Base-by-base conservation (phyloP, 1,139 yeast genomes). In the Debaryomycetaceae sp. region DNA sequence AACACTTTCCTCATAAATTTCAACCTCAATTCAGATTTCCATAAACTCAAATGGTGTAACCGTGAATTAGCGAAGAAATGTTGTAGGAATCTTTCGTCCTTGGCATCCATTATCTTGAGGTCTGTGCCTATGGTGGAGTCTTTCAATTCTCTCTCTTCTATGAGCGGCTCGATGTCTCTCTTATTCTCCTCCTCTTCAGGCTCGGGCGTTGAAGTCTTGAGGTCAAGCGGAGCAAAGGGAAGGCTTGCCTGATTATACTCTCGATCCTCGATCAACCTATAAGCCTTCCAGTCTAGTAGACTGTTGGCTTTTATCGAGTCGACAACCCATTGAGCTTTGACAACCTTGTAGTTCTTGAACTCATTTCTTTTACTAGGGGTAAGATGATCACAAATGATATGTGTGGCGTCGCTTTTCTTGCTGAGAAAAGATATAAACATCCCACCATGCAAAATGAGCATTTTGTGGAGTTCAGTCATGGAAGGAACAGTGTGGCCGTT, bases 401-500 rank as follows among this genome's bases (percentile, higher is more conserved):
- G 98, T 0, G 97, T 87, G 0, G 85, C 95, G 9, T 78, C 73
- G 5, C 85, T 75, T 57, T 90, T 90, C 24, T 85, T 82, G 6
- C 80, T 72, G 40, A 91, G 62, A 62, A 80, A 83, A 49, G 85
- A 84, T 24, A 86, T 61, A 53, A 87, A 88, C 46, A 69, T 75
- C 0, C 99, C 99, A 0, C 98, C 98, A 60, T 90, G 78, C 6
- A 81, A 56, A 4, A 87, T 80, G 5, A 93, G 83, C 51, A 87
- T 57, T 45, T 83, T 75, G 57, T 87, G 93, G 27, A 93, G 70
- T 50, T 82, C 87, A 41, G 78, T 70, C 13, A 89, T 75, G 6
- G 93, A 81, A 0, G 98, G 97, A 4, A 66, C 66, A 0, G 98
- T 93, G 56, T 85, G 82, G 0, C 99, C 99, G 57, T 90, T 91